Percentiles rank a stretch among this genome's conserved stretches.
phyloP scores from a whole-genome alignment of 2,329 filamentous ascomycete species.

The Calonectria multiphialidica region DNA sequence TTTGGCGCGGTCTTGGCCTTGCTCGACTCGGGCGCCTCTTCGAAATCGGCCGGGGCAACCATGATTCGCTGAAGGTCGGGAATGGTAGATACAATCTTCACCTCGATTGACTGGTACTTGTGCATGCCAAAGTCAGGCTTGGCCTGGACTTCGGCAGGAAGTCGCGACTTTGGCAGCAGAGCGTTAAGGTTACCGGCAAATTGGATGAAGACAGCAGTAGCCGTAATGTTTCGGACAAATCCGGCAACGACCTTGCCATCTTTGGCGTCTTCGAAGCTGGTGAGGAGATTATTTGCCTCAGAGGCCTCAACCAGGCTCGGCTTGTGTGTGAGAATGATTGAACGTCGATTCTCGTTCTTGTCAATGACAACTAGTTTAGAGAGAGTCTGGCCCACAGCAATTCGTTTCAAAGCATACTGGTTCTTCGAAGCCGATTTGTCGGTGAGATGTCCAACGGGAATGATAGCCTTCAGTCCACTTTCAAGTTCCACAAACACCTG shows the following conservation, averaged over 20 bases:
- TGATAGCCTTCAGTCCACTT: constrained; percentile 80
- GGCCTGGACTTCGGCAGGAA: constrained; percentile 76
- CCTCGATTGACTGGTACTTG: constrained; percentile 80
- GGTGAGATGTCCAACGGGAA: constrained; percentile 83
- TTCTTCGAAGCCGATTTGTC: constrained; percentile 88
- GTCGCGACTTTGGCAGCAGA: constrained; percentile 82
- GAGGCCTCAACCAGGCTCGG: constrained; percentile 83
- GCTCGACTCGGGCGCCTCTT: constrained; percentile 56
- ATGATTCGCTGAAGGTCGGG: constrained; percentile 76
- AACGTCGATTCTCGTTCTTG: constrained; percentile 82
- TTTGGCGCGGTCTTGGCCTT: constrained; percentile 47
- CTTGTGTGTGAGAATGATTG: constrained; percentile 85
- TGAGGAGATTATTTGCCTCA: constrained; percentile 78
- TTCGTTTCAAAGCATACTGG: constrained; percentile 80
- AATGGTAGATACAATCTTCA: constrained; percentile 80
- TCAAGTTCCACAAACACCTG: constrained; percentile 83
- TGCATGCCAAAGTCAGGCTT: constrained; percentile 83
- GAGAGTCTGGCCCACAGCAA: constrained; percentile 86
- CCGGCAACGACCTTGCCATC: constrained; percentile 78
- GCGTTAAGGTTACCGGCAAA: constrained; percentile 84
- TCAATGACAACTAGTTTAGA: constrained; percentile 87
- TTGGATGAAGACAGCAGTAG: constrained; percentile 87
- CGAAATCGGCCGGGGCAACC: constrained; percentile 62
- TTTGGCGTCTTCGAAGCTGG: constrained; percentile 77
- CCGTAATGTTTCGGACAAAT: constrained; percentile 87